Evolutionary conservation across 2,329 filamentous ascomycete genomes (phyloP).

Genomic region (Trichoderma sp.): DNA sequence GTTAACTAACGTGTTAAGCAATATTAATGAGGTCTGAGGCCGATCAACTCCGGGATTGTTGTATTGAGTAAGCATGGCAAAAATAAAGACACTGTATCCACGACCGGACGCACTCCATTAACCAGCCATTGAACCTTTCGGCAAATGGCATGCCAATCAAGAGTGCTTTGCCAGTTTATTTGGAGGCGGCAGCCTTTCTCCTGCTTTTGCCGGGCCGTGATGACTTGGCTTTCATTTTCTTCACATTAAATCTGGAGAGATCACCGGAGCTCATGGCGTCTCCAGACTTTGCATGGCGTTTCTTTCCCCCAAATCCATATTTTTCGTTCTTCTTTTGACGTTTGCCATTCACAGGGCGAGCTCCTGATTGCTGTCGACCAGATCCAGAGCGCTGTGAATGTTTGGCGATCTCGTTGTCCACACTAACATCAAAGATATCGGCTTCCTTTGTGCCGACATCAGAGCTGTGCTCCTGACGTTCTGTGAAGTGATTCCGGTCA

Average conservation of each 20-base stretch:
- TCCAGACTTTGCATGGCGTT: constrained; percentile 84
- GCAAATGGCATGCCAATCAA: neutral
- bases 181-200: constrained; percentile 43
- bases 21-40: neutral
- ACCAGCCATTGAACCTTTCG: neutral
- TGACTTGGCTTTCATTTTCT: constrained; percentile 72
- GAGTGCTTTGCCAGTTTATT: constrained; percentile 20
- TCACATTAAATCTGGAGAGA: constrained; percentile 73
- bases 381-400: constrained; percentile 39
- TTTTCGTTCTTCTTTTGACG: constrained; percentile 92
- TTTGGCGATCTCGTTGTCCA: constrained; percentile 62
- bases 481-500: constrained; percentile 45
- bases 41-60: neutral
- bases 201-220: constrained; percentile 50
- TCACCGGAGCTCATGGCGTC: constrained; percentile 82
- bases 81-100: neutral
- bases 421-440: constrained; percentile 86
- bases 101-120: neutral
- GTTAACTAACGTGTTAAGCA: neutral
- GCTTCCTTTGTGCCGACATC: constrained; percentile 69
- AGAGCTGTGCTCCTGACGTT: constrained; percentile 71
- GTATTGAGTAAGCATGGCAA: neutral
- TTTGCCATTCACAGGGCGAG: constrained; percentile 57
- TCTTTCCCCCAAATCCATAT: constrained; percentile 95
- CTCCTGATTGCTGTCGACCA: constrained; percentile 33